Evolutionary conservation across 2,329 filamentous ascomycete genomes (phyloP), one percentile per base, ranked within the genome.

Genomic region (Botrytis cinerea): DNA sequence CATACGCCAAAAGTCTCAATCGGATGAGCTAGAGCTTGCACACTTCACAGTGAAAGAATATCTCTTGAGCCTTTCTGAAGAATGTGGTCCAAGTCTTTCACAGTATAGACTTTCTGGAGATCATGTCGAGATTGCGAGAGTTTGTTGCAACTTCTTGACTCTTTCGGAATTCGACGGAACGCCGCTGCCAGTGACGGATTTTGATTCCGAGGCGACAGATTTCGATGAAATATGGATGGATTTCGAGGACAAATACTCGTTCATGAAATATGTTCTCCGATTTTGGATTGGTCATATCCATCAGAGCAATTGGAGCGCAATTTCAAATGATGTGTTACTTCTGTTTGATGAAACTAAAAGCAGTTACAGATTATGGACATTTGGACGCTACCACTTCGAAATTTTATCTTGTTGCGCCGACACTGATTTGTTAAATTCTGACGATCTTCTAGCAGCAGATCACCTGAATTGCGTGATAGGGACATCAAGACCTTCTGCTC

Each of bases 41-140:
- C 78, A 79, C 64, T 80, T 79, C 32, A 79, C 78, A 35, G 79
- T 80, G 25, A 64, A 78, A 48, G 78, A 80, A 68, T 80, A 77
- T 45, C 73, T 80, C 54, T 2, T 48, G 5, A 38, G 45, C 7
- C 51, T 72, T 51, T 64, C 76, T 35, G 46, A 40, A 18, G n/a
- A 48, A 14, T 67, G 35, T 2, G 62, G 35, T 12, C 60, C 73
- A 12, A 8, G 9, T 10, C 32, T 70, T 22, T 35, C 12, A 46
- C 61, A 74, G 16, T 75, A 74, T 22, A 51, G 48, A 62, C 14
- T 74, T 10, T 73, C 63, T 20, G 71, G 18, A 1, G 64, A 70
- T 48, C 45, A 73, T 8, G 12, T 59, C 0, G 40, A 73, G 4
- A 46, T 74, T 59, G 12, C 32, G 2, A 46, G 40, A 66, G n/a